A percentile compares a stretch with the other conserved stretches of the same genome.
Conservation (phyloP, 495 filamentous ascomycete species). For the Platismatia glauca region DNA sequence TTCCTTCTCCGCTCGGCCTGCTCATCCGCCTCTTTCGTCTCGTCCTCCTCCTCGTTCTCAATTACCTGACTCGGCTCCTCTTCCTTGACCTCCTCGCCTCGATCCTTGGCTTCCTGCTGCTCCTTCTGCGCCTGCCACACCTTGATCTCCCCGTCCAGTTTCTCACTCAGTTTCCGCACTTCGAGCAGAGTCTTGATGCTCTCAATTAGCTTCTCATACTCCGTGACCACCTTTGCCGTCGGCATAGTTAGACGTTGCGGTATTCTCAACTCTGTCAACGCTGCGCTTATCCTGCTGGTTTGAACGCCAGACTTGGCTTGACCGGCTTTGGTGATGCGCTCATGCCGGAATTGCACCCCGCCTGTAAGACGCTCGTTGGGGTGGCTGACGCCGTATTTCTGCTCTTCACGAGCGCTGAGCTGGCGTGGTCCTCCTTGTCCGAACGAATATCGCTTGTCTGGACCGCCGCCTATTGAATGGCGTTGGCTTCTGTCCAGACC, state of each 20-base stretch:
- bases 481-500: conserved; percentile 36
- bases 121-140: conserved; percentile 60
- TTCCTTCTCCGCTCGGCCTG: not conserved
- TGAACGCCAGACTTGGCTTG: conserved; percentile 76
- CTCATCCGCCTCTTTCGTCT: conserved; percentile 15
- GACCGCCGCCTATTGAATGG: conserved; percentile 24
- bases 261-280: conserved; percentile 71
- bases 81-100: conserved; percentile 14
- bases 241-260: conserved; percentile 75
- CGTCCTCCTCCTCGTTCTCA: not conserved
- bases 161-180: conserved; percentile 72
- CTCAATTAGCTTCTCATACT: conserved; percentile 70
- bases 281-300: conserved; percentile 67
- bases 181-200: conserved; percentile 72
- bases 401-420: conserved; percentile 45
- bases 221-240: conserved; percentile 66
- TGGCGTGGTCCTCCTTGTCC: conserved; percentile 19
- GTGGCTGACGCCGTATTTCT: conserved; percentile 70
- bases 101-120: conserved; percentile 27
- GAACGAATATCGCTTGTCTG: conserved; percentile 35
- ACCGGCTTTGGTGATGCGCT: conserved; percentile 72
- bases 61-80: conserved; percentile 1
- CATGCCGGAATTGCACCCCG: conserved; percentile 70
- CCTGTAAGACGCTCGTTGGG: conserved; percentile 75
- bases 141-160: conserved; percentile 74